Evolutionary conservation across 2,329 filamentous ascomycete species (phyloP).

Genomic region (Alternaria burnsii): DNA sequence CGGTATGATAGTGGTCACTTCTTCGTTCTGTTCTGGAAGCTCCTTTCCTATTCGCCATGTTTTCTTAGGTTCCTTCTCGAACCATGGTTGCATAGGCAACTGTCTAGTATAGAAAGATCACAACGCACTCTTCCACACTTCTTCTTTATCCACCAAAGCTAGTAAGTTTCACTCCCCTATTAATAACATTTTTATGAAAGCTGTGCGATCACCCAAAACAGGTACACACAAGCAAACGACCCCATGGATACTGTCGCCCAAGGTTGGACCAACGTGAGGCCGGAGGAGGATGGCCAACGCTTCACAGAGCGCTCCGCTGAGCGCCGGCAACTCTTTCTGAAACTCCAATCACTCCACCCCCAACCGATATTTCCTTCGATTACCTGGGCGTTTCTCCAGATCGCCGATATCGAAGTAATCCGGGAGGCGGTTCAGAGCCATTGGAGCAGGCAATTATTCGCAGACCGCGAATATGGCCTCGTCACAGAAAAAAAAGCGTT

Average conservation of each 20-base stretch:
- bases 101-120: neutral
- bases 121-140: neutral
- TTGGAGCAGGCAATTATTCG: neutral
- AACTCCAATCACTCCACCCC: neutral
- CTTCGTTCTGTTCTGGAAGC: neutral
- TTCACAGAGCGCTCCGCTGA: too few relatives aligned
- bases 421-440: neutral
- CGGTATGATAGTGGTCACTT: neutral
- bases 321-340: too few relatives aligned
- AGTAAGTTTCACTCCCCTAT: neutral
- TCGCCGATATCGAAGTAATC: conserved; percentile 10
- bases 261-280: neutral
- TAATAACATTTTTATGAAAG: neutral
- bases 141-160: neutral
- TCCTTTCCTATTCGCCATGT: neutral
- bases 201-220: neutral
- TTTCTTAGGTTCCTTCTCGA: neutral
- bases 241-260: neutral
- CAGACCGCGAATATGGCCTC: neutral
- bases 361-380: conserved; percentile 1
- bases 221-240: neutral
- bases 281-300: neutral
- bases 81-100: neutral
- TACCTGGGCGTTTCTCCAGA: conserved; percentile 17
- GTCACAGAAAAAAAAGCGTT: neutral